Evolutionary conservation across 2,329 filamentous ascomycete genomes (phyloP), one percentile per base, ranked within the genome.

Genomic region (Exophiala xenobiotica): DNA sequence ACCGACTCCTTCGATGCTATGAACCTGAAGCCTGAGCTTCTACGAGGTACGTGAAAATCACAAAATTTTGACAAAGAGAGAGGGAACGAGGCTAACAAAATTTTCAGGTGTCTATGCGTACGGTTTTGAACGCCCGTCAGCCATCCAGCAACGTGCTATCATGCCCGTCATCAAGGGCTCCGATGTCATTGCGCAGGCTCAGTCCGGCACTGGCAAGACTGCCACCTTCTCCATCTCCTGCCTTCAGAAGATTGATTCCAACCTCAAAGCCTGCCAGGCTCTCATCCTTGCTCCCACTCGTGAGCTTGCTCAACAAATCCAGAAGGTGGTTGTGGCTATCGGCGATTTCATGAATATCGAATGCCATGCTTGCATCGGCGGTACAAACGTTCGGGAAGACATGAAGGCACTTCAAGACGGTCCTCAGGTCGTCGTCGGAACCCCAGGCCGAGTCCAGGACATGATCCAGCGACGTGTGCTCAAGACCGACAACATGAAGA

Each of bases 91-190:
- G 41, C 35, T 51, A 41, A 51, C 27, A 35, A 67, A 38, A 22
- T 42, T 9, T 47, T 39, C 68, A 87, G 85, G 88, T 80, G 90
- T 99, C 75, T 99, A 97, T 77, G 93, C 93, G 74, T 99, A 99
- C 76, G 93, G 93, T 88, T 99, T 99, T 81, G 93, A 99, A 85
- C 91, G 93, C 65, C 93, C 93, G 61, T 99, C 93, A 78, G 92
- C 93, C 74, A 99, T 99, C 68, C 93, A 99, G 87, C 90, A 96
- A 87, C 92, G 95, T 72, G 93, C 93, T 67, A 99, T 99, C 77
- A 95, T 97, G 88, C 95, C 93, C 70, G 93, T 99, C 72, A 97
- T 99, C 82, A 96, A 97, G 85, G 91, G 90, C 67, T 90, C 92
- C 82, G 93, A 99, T 85, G 93, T 99, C 70, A 99, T 99, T 74